phyloP scores from a whole-genome alignment of 2,329 filamentous ascomycete species.

The Diaporthe citriasiana region DNA sequence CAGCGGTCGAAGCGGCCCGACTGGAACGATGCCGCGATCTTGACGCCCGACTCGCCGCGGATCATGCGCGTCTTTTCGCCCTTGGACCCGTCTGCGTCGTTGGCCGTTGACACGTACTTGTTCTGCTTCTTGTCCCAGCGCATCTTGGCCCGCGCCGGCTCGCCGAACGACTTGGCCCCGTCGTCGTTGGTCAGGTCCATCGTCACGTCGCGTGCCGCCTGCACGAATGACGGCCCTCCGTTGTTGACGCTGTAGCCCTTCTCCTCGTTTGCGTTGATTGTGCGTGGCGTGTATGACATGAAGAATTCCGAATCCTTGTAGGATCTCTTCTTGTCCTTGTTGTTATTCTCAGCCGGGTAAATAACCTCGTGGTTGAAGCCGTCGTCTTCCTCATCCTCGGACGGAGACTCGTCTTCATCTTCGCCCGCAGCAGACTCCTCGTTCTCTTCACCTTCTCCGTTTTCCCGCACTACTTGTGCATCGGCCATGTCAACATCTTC shows the following conservation, averaged over 20 bases:
- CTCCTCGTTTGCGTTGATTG: conserved; percentile 86
- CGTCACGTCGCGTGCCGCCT: conserved; percentile 86
- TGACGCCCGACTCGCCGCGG: conserved; percentile 90
- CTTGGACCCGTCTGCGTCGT: conserved; percentile 93
- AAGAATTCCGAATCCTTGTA: conserved; percentile 88
- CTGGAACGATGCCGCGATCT: conserved; percentile 94
- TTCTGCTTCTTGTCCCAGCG: conserved; percentile 98
- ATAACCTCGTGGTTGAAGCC: conserved; percentile 77
- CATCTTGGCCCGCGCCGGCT: conserved; percentile 81
- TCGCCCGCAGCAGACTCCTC: conserved; percentile 56
- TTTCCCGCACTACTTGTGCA: conserved; percentile 47
- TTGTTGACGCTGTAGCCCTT: conserved; percentile 94
- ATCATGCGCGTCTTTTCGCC: conserved; percentile 74
- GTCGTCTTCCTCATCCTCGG: conserved; percentile 69
- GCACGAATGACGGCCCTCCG: conserved; percentile 82
- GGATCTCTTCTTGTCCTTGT: conserved; percentile 61
- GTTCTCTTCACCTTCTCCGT: conserved; percentile 46
- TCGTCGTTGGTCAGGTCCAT: conserved; percentile 97
- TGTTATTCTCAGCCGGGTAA: conserved; percentile 8
- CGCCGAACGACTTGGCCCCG: conserved; percentile 81
- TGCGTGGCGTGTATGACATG: conserved; percentile 94
- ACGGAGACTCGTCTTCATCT: conserved; percentile 55
- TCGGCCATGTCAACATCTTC: conserved; percentile 50
- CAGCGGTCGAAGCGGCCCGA: conserved; percentile 94
- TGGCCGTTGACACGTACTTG: conserved; percentile 92